Evolutionary conservation across 1,284 basidiomycete species (phyloP), one percentile per base, ranked within the genome.

Genomic region (Ganoderma lingzhi): DNA sequence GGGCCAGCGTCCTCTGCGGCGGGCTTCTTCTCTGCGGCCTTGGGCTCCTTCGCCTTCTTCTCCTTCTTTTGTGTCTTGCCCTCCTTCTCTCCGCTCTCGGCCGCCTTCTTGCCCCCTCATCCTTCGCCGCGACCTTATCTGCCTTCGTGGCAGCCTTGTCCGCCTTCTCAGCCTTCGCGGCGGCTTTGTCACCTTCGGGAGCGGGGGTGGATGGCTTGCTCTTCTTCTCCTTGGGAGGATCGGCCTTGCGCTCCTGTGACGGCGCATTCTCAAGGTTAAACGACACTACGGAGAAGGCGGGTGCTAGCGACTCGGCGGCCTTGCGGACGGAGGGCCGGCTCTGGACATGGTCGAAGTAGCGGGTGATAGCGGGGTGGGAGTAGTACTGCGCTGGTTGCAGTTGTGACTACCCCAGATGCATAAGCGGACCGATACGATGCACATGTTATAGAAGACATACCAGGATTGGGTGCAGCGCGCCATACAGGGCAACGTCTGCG

Each of bases 291-390:
- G 85, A 80, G 80, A 93, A 94, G 0, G 87, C 82, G 6, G 91
- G 86, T 1, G 84, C 79, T 39, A 88, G 80, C 1, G 84, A 76
- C 48, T 85, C 84, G 8, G 90, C 88, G 2, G 86, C 84, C 68
- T 84, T 82, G 42, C 87, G 84, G 39, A 96, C 87, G 48, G 85
- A 78, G 4, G 90, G 85, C 30, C 86, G 85, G 62, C 88, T 86
- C 84, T 98, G 96, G 70, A 98, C 89, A 80, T 97, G 94, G 79
- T 96, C 93, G 79, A 98, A 97, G 86, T 97, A 97, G 64, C 97
- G 94, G 59, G 94, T 93, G 61, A 98, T 81, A 35, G 94, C 88
- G 6, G 96, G 95, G 68, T 89, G 87, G 37, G 90, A 82, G 78
- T 92, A 91, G 82, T 94, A 91, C 79, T 93, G 88, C 30, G 86